Base-by-base conservation (phyloP, 2,329 filamentous ascomycete genomes). In the Fusarium camptoceras region DNA sequence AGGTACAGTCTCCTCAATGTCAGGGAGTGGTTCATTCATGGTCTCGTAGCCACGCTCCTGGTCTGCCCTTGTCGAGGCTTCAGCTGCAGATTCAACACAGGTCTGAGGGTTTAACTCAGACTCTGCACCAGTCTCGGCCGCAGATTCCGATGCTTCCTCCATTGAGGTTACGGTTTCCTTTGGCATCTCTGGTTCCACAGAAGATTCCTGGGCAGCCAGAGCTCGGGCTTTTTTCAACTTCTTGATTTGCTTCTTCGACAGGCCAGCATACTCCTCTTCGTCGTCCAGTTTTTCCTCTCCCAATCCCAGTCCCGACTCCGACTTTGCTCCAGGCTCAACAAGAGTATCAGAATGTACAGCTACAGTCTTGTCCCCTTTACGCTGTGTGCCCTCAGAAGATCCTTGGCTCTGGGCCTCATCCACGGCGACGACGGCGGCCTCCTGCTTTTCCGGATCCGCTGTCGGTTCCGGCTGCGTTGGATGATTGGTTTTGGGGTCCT, bases 191-290 rank as follows among this genome's bases (percentile, higher is more conserved):
- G 63, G 44, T 51, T 71, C 62, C 43, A 54, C 51, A 53, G 64
- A 63, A 47, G 68, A 55, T 48, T 65, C 66, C 60, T 50, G 55
- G 53, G 66, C 56, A 63, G 70, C 70, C 63, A 72, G 55, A 48
- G 59, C 70, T 62, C 73, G 66, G 48, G 71, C 73, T 54, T 71
- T 74, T 50, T 71, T 71, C 58, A 63, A 58, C 57, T 69, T 74
- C 34, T 75, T 75, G 55, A 72, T 72, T 61, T 75, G 72, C 39
- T 72, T 75, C 44, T 72, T 75, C 54, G 73, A 75, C 66, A 75
- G 34, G 54, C 73, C 73, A 69, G 72, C 64, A 65, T 69, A 66
- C 55, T 72, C 67, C 64, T 74, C 53, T 43, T 72, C 61, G 62
- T 65, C 59, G 59, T 68, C 68, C 62, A 66, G 55, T 41, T 66